Conservation (phyloP, 441 rosid genomes). For the Manihot esculenta region DNA sequence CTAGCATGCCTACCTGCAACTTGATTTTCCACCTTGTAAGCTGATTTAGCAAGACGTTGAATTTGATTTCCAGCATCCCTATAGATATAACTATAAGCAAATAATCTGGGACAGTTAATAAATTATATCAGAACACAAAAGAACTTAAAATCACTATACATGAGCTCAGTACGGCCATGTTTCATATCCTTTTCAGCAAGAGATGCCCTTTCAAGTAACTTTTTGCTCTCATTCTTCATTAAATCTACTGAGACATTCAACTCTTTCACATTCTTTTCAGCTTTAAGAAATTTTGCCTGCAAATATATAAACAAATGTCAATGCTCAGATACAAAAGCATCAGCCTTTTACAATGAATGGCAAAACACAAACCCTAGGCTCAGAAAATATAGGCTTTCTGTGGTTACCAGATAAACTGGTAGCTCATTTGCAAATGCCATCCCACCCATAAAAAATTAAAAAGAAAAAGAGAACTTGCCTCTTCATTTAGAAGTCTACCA, state of each 20-base stretch:
- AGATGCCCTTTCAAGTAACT: conserved; percentile 79
- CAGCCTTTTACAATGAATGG: neutral
- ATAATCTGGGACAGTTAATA: neutral
- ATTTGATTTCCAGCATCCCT: conserved; percentile 72
- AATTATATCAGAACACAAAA: conserved; percentile 17
- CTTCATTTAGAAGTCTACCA: conserved; percentile 82
- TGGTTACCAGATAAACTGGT: neutral
- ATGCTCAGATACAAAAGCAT: neutral
- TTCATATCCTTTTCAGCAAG: conserved; percentile 86
- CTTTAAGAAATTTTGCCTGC: conserved; percentile 69
- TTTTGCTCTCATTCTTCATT: conserved; percentile 81
- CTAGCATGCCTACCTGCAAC: conserved; percentile 55
- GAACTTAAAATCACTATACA: conserved; percentile 36
- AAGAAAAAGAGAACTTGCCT: conserved; percentile 44
- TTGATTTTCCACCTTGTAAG: conserved; percentile 69
- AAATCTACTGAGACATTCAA: conserved; percentile 68
- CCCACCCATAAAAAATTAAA: neutral
- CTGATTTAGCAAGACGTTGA: conserved; percentile 65
- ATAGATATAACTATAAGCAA: conserved; percentile 24
- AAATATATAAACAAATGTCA: conserved; percentile 2
- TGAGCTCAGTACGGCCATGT: conserved; percentile 65
- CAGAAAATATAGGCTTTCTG: neutral
- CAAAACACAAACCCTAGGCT: neutral
- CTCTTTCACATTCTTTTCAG: conserved; percentile 79
- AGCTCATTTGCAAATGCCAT: neutral